Evolutionary conservation across 805 yeast genomes (phyloP).

Genomic region (Metschnikowia hibisci): DNA sequence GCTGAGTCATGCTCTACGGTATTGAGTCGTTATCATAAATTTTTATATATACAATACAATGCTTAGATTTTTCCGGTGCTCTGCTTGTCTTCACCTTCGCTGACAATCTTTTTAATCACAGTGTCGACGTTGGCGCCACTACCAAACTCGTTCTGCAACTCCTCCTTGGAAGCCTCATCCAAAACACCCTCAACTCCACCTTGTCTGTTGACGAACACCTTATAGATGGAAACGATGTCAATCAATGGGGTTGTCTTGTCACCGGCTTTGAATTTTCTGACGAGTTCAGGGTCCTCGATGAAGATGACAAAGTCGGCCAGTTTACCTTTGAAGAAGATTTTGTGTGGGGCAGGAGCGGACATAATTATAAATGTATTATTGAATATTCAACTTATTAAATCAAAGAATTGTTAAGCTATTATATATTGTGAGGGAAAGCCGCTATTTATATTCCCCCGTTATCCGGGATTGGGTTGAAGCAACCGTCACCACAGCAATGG

Average conservation of each 20-base stretch:
- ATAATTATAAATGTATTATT: constrained; percentile 4
- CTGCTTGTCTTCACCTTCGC: constrained; percentile 54
- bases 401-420: too few species aligned
- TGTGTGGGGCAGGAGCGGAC: constrained; percentile 35
- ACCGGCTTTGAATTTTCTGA: constrained; percentile 46
- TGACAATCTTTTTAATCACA: constrained; percentile 54
- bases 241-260: constrained; percentile 55
- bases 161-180: constrained; percentile 66
- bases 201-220: constrained; percentile 56
- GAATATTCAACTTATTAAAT: too few species aligned
- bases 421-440: not conserved
- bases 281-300: constrained; percentile 50
- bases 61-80: constrained; percentile 14
- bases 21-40: not conserved
- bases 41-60: not conserved
- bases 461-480: constrained; percentile 2
- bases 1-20: not conserved
- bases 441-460: constrained; percentile 3
- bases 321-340: constrained; percentile 62
- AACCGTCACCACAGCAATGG: constrained; percentile 7
- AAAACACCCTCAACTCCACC: constrained; percentile 73
- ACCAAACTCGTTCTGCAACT: constrained; percentile 68
- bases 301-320: constrained; percentile 64
- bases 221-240: constrained; percentile 59
- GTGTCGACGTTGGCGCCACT: constrained; percentile 46